Evolutionary conservation across 306 rosid genomes (phyloP).

Genomic region (peach (Prunus persica)): Prunus_persica_NCBIv2 NC_034014.1:22381501-22382000

Average conservation of each 20-base stretch:
- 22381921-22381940: constrained; percentile 87
- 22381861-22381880: constrained; percentile 58
- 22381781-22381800: constrained; percentile 34
- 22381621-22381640: constrained; percentile 37
- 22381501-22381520: constrained; percentile 45
- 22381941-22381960: constrained; percentile 50
- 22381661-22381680: constrained; percentile 35
- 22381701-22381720: constrained; percentile 6
- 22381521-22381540: constrained; percentile 25
- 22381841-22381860: constrained; percentile 64
- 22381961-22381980: constrained; percentile 37
- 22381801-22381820: constrained; percentile 33
- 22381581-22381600: constrained; percentile 28
- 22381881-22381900: constrained; percentile 63
- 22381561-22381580: constrained; percentile 33
- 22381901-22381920: constrained; percentile 69
- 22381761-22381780: constrained; percentile 17
- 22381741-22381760: background rate
- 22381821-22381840: constrained; percentile 37
- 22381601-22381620: constrained; percentile 35
- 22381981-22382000: constrained; percentile 16
- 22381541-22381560: constrained; percentile 59
- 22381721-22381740: too few relatives aligned
- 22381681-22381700: constrained; percentile 37
- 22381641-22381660: constrained; percentile 36